Evolutionary conservation across 2,329 filamentous ascomycete genomes (phyloP), one percentile per base, ranked within the genome.

Genomic region (Monosporascus cannonballus): DNA sequence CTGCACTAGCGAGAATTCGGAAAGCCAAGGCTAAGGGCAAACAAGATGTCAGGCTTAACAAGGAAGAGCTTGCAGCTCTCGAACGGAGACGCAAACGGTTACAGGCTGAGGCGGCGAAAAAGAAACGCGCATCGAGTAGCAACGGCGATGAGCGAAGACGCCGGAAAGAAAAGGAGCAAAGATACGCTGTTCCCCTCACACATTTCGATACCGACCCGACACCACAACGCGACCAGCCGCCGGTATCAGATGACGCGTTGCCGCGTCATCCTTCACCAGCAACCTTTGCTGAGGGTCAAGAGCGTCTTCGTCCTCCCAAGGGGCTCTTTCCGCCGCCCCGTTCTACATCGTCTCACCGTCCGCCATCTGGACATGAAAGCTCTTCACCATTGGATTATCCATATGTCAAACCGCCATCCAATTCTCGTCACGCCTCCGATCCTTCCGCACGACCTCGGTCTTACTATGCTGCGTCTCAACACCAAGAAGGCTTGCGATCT

Each of bases 11-110:
- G 62, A 86, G 90, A 59, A 95, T 96, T 65, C 83, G 85, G 58
- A 81, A 84, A 59, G 90, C 92, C 17, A 85, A 89, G 67, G 82
- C 83, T 57, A 84, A 84, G 64, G 91, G 91, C 57, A 87, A 86
- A 69, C 76, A 79, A 45, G 89, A 95, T 53, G 89, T 96, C 52
- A 87, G 86, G 67, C 79, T 97, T 57, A 90, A 81, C 61, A 81
- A 85, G 63, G 84, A 87, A 51, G 92, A 96, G 69, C 76, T 96
- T 61, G 87, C 86, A 56, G 91, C 90, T 47, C 77, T 96, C 60
- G 87, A 93, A 66, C 81, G 84, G 57, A 77, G 80, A 62, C 74
- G 80, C 56, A 81, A 84, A 67, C 81, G 85, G 53, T 73, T 84
- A 61, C 74, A 79, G 59, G 74, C 75, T 36, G 71, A 73, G 39